Evolutionary conservation across 1,284 basidiomycete species (phyloP).

Genomic region (Cutaneotrichosporon sp.): DNA sequence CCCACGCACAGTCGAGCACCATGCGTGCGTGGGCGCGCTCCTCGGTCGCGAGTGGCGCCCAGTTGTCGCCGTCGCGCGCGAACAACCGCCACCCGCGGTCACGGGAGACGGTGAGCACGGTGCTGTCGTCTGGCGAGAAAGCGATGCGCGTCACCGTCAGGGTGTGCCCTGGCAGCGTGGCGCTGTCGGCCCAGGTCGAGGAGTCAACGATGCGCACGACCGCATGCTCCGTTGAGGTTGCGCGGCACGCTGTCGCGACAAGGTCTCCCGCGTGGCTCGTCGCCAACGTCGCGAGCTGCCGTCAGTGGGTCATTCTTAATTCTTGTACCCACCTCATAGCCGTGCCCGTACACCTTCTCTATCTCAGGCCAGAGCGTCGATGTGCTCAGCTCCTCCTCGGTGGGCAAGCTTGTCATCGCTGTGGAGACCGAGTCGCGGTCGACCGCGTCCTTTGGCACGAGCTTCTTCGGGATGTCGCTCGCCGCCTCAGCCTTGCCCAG

Average conservation of each 20-base stretch:
- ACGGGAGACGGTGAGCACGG: constrained; percentile 80
- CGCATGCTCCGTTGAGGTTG: constrained; percentile 84
- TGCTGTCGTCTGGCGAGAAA: constrained; percentile 80
- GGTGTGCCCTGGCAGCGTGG: constrained; percentile 65
- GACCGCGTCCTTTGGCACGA: constrained; percentile 32
- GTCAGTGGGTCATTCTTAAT: too few species aligned
- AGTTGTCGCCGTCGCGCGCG: constrained; percentile 54
- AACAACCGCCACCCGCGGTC: constrained; percentile 94
- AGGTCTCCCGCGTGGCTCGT: constrained; percentile 68
- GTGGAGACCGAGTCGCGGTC: constrained; percentile 51
- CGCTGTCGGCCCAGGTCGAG: constrained; percentile 66
- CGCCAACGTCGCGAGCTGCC: constrained; percentile 72
- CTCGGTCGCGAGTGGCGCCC: constrained; percentile 61
- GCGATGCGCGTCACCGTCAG: constrained; percentile 87
- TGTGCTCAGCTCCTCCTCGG: constrained; percentile 66
- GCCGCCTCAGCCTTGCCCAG: constrained; percentile 63
- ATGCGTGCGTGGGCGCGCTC: constrained; percentile 89
- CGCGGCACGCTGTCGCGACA: constrained; percentile 90
- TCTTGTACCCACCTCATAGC: constrained; percentile 86
- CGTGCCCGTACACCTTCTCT: constrained; percentile 97
- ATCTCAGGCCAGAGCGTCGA: constrained; percentile 94
- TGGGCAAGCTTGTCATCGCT: constrained; percentile 54
- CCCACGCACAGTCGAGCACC: constrained; percentile 93
- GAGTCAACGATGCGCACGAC: constrained; percentile 82
- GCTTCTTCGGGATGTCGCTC: constrained; percentile 22